phyloP scores from a whole-genome alignment of 257 asterid genomes.

The Leptodermis oblonga region DNA sequence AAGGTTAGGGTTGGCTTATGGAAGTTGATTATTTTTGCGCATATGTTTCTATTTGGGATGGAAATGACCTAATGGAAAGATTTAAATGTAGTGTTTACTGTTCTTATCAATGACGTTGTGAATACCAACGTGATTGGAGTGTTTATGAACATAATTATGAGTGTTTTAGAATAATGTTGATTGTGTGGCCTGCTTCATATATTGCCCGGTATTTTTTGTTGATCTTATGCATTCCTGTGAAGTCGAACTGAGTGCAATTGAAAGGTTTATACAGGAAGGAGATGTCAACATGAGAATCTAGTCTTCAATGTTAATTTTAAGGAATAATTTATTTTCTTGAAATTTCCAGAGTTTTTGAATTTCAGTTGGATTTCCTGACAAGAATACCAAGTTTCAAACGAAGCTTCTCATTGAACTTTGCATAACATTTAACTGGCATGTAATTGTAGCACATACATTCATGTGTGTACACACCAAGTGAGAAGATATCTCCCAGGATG shows the following conservation, averaged over 20 bases:
- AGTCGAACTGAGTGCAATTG: neutral
- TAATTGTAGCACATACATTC: neutral
- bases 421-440: too few species aligned
- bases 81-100: neutral
- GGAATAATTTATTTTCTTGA: neutral
- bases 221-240: neutral
- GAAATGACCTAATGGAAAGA: too few species aligned
- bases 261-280: neutral
- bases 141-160: neutral
- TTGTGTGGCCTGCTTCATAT: neutral
- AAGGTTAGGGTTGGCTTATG: slow-evolving; percentile 38
- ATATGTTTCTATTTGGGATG: too few species aligned
- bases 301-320: too few species aligned
- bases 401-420: neutral
- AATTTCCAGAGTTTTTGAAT: neutral
- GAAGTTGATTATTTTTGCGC: neutral
- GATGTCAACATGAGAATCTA: neutral
- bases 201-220: neutral
- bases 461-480: neutral
- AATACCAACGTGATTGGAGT: neutral
- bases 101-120: neutral
- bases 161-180: neutral
- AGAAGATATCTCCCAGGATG: neutral
- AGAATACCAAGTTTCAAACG: neutral
- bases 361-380: neutral